Percentiles rank a stretch among this genome's conserved stretches.
Conservation (phyloP, 2,329 filamentous ascomycete genomes). For the Colletotrichum limetticola region DNA sequence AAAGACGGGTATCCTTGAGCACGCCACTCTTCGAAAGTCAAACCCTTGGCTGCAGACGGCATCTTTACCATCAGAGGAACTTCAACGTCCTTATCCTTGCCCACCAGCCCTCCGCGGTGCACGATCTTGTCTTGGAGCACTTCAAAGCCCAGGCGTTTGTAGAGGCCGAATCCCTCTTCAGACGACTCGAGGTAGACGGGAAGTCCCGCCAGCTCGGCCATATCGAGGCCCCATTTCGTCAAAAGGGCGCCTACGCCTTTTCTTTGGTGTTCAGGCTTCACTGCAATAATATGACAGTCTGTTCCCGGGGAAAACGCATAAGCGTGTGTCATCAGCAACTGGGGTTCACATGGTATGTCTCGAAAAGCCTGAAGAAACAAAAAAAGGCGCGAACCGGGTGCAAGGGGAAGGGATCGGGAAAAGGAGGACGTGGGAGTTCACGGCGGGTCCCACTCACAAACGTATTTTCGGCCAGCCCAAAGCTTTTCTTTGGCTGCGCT, state of each 20-base stretch:
- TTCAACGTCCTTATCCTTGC: slow-evolving; percentile 48
- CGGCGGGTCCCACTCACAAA: slow-evolving; percentile 48
- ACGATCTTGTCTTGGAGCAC: slow-evolving; percentile 50
- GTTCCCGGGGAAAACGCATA: background rate
- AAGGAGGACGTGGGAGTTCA: background rate
- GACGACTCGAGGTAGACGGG: slow-evolving; percentile 60
- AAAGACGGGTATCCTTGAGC: slow-evolving; percentile 34
- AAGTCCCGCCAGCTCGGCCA: slow-evolving; percentile 47
- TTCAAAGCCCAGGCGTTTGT: slow-evolving; percentile 57
- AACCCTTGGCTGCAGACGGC: slow-evolving; percentile 45
- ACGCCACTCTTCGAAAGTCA: slow-evolving; percentile 49
- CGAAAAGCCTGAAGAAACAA: background rate
- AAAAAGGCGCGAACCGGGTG: background rate
- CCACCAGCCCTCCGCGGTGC: slow-evolving; percentile 48
- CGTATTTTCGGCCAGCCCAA: slow-evolving; percentile 50
- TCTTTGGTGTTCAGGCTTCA: slow-evolving; percentile 55
- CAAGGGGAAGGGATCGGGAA: background rate
- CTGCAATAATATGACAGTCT: slow-evolving; percentile 56
- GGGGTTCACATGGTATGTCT: slow-evolving; percentile 2
- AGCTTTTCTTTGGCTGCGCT: slow-evolving; percentile 53
- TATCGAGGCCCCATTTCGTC: slow-evolving; percentile 51
- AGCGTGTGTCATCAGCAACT: slow-evolving; percentile 24
- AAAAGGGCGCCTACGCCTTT: slow-evolving; percentile 53
- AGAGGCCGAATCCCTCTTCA: slow-evolving; percentile 51
- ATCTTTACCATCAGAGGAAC: slow-evolving; percentile 56